Evolutionary conservation across 441 rosid species (phyloP).

Genomic region (Breynia disticha): DNA sequence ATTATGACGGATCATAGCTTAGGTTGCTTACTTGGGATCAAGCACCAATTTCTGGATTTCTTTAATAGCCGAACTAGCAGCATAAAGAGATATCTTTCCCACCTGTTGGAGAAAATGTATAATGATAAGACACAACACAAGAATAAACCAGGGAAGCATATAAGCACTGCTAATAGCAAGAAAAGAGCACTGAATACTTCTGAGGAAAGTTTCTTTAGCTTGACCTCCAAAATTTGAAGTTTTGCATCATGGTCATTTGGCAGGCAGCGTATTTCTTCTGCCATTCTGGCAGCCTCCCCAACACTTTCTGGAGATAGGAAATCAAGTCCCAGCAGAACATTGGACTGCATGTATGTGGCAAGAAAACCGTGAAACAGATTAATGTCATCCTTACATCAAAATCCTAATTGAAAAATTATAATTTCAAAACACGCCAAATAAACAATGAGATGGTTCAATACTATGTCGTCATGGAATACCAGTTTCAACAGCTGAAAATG

Average conservation of each 20-base stretch:
- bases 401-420: too few relatives aligned
- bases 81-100: conserved; percentile 83
- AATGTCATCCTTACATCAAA: too few relatives aligned
- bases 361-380: background rate
- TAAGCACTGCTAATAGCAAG: conserved; percentile 1
- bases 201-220: conserved; percentile 18
- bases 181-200: conserved; percentile 16
- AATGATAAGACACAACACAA: conserved; percentile 11
- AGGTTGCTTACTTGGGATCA: conserved; percentile 73
- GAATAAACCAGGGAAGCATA: background rate
- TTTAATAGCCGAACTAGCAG: conserved; percentile 94
- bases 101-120: conserved; percentile 33
- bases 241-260: conserved; percentile 83
- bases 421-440: too few relatives aligned
- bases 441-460: too few relatives aligned
- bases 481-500: too few relatives aligned
- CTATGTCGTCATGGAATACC: too few relatives aligned
- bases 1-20: background rate
- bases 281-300: conserved; percentile 67
- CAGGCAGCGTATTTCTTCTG: conserved; percentile 76
- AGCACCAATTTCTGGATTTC: conserved; percentile 91
- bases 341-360: conserved; percentile 55
- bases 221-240: conserved; percentile 83
- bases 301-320: conserved; percentile 92
- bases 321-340: conserved; percentile 78